Base-by-base conservation (phyloP, 2,329 filamentous ascomycete genomes). In the Phaeosphaeriaceae sp. region DNA sequence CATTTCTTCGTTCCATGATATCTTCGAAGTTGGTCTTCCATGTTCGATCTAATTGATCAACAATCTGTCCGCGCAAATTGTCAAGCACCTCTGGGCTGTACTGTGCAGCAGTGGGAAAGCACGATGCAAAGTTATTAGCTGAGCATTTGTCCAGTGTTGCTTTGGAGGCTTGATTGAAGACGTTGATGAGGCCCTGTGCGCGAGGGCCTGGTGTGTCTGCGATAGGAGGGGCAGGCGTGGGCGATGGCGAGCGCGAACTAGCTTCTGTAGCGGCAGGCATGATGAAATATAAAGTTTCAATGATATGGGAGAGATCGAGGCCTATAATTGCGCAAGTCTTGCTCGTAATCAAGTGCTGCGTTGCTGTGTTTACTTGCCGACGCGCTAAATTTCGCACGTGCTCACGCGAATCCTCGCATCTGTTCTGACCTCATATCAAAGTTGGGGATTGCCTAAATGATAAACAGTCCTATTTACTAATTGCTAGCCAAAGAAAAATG, bases 141-240 rank as follows among this genome's bases (percentile, higher is more conserved):
- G 79, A 83, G 68, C 83, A 85, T 42, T 83, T 83, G 54, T 81
- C 80, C n/a, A 87, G 68, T 1, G 84, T 83, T 52, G 83, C 81
- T 9, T 78, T 76, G 17, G 86, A 77, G 13, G 85, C 84, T 51
- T 83, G 77, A 45, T 76, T 74, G 73, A 85, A 87, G 56, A 87
- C 78, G 56, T 83, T 82, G 61, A 83, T 79, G 6, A 87, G 75
- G 39, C 81, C 81, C 38, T 81, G 77, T 18, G 83, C 84, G 73
- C 84, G 84, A 20, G 80, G 82, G 26, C 84, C 83, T 2, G 83
- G 84, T 1, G 81, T 74, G 26, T 79, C 72, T 35, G 82, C 72
- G 43, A 82, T 72, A 11, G 83, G 82, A 5, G 81, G 79, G n/a
- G 77, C 73, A 11, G 77, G 75, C 3, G 76, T 76, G 9, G 82